Base-by-base conservation (phyloP, 345 rosid species). In the Arabis hirsuta region DNA sequence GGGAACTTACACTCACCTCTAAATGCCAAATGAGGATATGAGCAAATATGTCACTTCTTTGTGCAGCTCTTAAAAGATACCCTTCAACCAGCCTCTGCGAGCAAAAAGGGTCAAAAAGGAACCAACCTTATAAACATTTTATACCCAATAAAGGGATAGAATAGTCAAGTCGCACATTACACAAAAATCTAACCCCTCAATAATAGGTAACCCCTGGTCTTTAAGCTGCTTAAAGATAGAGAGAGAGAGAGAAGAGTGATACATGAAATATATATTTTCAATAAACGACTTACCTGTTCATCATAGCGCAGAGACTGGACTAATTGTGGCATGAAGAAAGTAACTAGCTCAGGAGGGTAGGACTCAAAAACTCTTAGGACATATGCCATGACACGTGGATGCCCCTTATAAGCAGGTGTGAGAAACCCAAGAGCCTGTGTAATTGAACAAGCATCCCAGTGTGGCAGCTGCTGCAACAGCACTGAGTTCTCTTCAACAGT, bases 241-340 rank as follows among this genome's bases (percentile, higher is more conserved):
- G n/a, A n/a, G n/a, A n/a, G n/a, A n/a, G n/a, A n/a, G n/a, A n/a
- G n/a, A n/a, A n/a, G n/a, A n/a, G n/a, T n/a, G n/a, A n/a, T n/a
- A n/a, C 16, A 12, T 39, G 64, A 34, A 34, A 6, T 34, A 6
- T 34, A 34, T 0, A 27, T 44, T 62, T 62, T 12, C 51, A 20
- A 7, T 14, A 20, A 34, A 69, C 43, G 59, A 72, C 83, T 77
- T 74, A 91, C 97, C 85, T 69, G 88, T 3, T 91, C 88, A 82
- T 91, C 96, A 56, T 86, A 85, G 66, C 97, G 81, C 67, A 89
- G 82, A 55, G 92, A 82, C 78, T 91, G 97, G 72, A 91, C 96
- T 6, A 91, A 82, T 80, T 91, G 97, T 29, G 97, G 97, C 96
- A 89, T 87, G 87, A 86, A 91, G 82, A 91, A 88, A n/a, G 97